These are phyloP conservation scores for Inonotus hispidus DNA, from an alignment of 1,284 basidiomycete species.

Conservation along the genomic window DNA sequence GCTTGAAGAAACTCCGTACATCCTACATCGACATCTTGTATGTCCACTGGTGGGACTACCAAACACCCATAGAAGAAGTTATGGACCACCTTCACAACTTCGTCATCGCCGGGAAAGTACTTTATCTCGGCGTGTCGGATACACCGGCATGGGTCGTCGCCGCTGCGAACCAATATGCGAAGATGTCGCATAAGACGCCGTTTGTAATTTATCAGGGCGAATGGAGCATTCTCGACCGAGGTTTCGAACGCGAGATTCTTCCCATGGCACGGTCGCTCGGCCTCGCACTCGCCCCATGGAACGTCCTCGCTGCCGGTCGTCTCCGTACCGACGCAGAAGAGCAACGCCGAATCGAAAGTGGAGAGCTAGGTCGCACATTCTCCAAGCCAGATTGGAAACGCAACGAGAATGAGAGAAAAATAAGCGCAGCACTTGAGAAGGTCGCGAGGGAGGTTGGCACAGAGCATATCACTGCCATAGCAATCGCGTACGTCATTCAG, in stretches of 20 bases:
- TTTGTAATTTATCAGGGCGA: conserved; percentile 55
- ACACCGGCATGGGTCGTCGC: conserved; percentile 53
- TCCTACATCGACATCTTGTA: conserved; percentile 38
- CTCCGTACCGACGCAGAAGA: conserved; percentile 20
- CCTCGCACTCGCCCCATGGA: conserved; percentile 35
- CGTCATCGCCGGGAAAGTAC: conserved; percentile 33
- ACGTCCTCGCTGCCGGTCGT: conserved; percentile 17
- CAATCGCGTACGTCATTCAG: conserved; percentile 20
- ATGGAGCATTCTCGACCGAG: conserved; percentile 46
- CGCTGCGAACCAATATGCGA: conserved; percentile 48
- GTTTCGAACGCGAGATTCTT: conserved; percentile 57
- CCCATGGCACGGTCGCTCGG: conserved; percentile 44
- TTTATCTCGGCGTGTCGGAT: conserved; percentile 35
- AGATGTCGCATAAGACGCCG: conserved; percentile 39
- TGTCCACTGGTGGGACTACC: conserved; percentile 31
- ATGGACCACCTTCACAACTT: conserved; percentile 34
- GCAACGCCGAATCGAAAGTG: conserved; percentile 21
- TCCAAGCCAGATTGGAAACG: conserved; percentile 26
- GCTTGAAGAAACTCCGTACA: conserved; percentile 33
- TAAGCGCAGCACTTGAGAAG: conserved; percentile 26
- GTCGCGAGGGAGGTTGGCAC: conserved; percentile 31
- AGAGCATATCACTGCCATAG: conserved; percentile 19
- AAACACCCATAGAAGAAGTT: conserved; percentile 31
- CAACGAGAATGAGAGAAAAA: conserved; percentile 26
- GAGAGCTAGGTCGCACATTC: conserved; percentile 26